These are phyloP conservation scores for Kodamaea leandrae DNA, from an alignment of 805 yeast species.

Conservation along the genomic window DNA sequence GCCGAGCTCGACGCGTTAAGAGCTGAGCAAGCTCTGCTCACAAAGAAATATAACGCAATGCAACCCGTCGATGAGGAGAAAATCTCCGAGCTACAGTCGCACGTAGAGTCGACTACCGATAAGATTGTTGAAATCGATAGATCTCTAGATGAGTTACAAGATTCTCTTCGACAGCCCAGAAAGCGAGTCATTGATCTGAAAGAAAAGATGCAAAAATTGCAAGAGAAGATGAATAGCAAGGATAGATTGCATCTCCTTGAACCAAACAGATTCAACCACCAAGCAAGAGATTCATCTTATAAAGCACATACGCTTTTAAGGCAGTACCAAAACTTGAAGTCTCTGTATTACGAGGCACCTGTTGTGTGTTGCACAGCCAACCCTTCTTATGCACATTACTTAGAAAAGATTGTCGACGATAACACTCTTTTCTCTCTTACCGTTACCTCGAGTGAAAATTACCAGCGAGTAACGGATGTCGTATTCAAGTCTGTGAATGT, in stretches of 20 bases:
- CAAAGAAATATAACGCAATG: slow-evolving; percentile 20
- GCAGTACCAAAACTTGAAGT: slow-evolving; percentile 33
- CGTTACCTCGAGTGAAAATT: slow-evolving; percentile 52
- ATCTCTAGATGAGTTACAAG: slow-evolving; percentile 11
- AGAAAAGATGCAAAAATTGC: slow-evolving; percentile 14
- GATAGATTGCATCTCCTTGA: slow-evolving; percentile 54
- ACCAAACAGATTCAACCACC: slow-evolving; percentile 25
- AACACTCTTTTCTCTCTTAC: slow-evolving; percentile 63
- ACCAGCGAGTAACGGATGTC: slow-evolving; percentile 38
- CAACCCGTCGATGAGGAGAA: slow-evolving; percentile 31
- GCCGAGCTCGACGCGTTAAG: slow-evolving; percentile 12
- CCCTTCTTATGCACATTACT: slow-evolving; percentile 46
- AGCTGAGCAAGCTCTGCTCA: slow-evolving; percentile 11
- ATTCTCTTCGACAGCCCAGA: slow-evolving; percentile 10
- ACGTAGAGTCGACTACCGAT: slow-evolving; percentile 21
- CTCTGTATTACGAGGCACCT: slow-evolving; percentile 70
- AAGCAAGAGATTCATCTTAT: slow-evolving; percentile 31
- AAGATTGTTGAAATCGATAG: slow-evolving; percentile 13
- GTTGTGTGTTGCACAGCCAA: slow-evolving; percentile 58
- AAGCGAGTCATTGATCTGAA: slow-evolving; percentile 12
- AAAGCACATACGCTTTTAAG: slow-evolving; percentile 41
- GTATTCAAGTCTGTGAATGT: slow-evolving; percentile 44
- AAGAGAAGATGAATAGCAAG: slow-evolving; percentile 33
- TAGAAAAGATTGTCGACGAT: slow-evolving; percentile 56
- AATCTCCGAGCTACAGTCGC: slow-evolving; percentile 19